phyloP scores from a whole-genome alignment of 1,284 basidiomycete genomes.

The Cutaneotrichosporon dermatis region DNA sequence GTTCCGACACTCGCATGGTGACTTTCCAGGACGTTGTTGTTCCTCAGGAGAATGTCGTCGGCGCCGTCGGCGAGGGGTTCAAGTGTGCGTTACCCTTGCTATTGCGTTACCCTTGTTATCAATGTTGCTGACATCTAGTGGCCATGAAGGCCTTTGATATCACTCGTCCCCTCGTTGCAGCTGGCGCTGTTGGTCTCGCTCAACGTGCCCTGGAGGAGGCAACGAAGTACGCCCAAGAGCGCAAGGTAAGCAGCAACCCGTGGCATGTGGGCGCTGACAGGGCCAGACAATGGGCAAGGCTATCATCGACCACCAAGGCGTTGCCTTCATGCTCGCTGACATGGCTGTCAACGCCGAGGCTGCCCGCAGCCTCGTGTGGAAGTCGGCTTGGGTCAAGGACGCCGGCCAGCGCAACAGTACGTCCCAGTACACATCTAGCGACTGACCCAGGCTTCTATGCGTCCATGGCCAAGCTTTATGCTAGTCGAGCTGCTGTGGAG shows the following conservation, averaged over 20 bases:
- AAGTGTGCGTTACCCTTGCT: constrained; percentile 39
- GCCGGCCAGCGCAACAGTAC: constrained; percentile 51
- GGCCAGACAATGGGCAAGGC: constrained; percentile 55
- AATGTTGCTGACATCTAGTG: constrained; percentile 16
- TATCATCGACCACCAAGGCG: constrained; percentile 57
- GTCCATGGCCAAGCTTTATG: constrained; percentile 55
- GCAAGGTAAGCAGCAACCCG: constrained; percentile 37
- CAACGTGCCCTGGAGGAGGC: constrained; percentile 56
- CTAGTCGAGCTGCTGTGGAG: constrained; percentile 49
- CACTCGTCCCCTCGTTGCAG: constrained; percentile 52
- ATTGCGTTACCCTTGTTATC: not conserved
- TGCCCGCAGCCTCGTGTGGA: constrained; percentile 53
- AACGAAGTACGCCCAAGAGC: constrained; percentile 54
- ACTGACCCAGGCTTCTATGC: constrained; percentile 51
- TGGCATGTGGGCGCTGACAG: not conserved
- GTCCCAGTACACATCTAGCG: not conserved
- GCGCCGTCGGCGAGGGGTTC: constrained; percentile 55
- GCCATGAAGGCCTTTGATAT: constrained; percentile 57
- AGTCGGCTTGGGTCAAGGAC: constrained; percentile 54
- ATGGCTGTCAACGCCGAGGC: constrained; percentile 56
- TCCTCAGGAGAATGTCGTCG: constrained; percentile 54
- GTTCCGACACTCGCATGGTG: constrained; percentile 56
- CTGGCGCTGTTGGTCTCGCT: constrained; percentile 55
- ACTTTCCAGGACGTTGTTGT: constrained; percentile 55
- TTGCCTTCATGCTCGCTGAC: constrained; percentile 56